Base-by-base conservation (phyloP, 2,329 filamentous ascomycete genomes). In the Ophiosphaerella herpotricha region DNA sequence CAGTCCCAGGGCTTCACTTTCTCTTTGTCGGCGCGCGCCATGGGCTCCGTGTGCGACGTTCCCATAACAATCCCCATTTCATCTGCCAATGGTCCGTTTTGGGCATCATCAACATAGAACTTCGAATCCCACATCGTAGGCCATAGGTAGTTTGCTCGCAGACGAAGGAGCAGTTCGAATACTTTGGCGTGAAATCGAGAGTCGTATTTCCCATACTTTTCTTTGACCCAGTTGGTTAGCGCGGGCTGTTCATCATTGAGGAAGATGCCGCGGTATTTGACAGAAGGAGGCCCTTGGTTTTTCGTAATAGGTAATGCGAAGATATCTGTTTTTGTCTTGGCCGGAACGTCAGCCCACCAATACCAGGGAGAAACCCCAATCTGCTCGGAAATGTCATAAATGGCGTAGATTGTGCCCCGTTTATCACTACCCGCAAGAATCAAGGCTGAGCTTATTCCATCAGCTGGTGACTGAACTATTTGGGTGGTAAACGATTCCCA, bases 111-210 rank as follows among this genome's bases (percentile, higher is more conserved):
- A 2, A 87, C 79, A 64, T 85, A 82, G 60, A 89, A 87, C 75
- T 87, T 87, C 48, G 78, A 81, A 1, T 78, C 80, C 87, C 87
- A 90, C 63, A 83, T 76, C 1, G 85, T 80, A 0, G 87, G 87
- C 87, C 88, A 90, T 39, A 90, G 74, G 62, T 89, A 89, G 70
- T 90, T 90, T 18, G 87, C 87, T 13, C 83, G 80, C 18, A 89
- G 75, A 2, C 87, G 81, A 7, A 90, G 80, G 0, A 90, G 74
- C 0, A 90, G 75, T 71, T 90, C 87, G 55, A 88, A 89, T 14
- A 90, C 82, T 13, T 81, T 80, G 9, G 78, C 73, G 67, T 90
- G 88, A 67, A 89, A 88, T 6, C 80, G 78, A n/a, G 80, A 74
- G 49, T 82, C 82, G 41, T 75, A 77, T 31, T 72, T 63, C 16